A percentile compares a stretch with the other conserved stretches of the same genome.
Evolutionary conservation across 2,329 filamentous ascomycete genomes (phyloP).

Genomic region (Bipolaris cookei): DNA sequence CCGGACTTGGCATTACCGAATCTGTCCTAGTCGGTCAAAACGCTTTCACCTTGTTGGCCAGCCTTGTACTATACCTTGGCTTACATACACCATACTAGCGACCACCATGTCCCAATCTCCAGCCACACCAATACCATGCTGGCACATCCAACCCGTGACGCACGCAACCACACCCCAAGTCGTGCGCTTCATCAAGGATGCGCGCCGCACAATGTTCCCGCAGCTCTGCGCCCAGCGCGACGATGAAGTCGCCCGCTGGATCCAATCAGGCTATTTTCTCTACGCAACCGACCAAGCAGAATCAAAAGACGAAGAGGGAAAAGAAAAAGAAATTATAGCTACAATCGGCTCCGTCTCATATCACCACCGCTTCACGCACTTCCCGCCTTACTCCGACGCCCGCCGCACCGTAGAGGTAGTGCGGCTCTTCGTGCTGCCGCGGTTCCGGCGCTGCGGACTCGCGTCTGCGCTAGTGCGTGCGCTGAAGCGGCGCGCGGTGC

Average conservation of each 20-base stretch:
- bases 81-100: too few species aligned
- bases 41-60: not conserved
- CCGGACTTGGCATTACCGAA: not conserved
- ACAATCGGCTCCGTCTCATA: not conserved
- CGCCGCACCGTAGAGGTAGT: not conserved
- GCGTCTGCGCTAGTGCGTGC: not conserved
- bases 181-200: slow-evolving; percentile 12
- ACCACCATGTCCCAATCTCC: not conserved
- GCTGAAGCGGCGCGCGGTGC: not conserved
- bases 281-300: not conserved
- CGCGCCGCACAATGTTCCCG: slow-evolving; percentile 8
- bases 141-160: slow-evolving; percentile 13
- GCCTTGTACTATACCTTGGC: not conserved
- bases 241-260: slow-evolving; percentile 3
- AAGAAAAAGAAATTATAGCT: not conserved
- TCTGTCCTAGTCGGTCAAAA: not conserved
- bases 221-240: not conserved
- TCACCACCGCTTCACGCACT: not conserved
- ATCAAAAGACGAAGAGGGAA: not conserved
- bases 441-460: not conserved
- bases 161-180: not conserved
- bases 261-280: slow-evolving; percentile 8
- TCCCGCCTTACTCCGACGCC: not conserved
- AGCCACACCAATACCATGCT: not conserved
- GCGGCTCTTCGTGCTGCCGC: not conserved